These are phyloP conservation scores for Fusarium sp. DNA, from an alignment of 2,329 filamentous ascomycete species.

Conservation along the genomic window DNA sequence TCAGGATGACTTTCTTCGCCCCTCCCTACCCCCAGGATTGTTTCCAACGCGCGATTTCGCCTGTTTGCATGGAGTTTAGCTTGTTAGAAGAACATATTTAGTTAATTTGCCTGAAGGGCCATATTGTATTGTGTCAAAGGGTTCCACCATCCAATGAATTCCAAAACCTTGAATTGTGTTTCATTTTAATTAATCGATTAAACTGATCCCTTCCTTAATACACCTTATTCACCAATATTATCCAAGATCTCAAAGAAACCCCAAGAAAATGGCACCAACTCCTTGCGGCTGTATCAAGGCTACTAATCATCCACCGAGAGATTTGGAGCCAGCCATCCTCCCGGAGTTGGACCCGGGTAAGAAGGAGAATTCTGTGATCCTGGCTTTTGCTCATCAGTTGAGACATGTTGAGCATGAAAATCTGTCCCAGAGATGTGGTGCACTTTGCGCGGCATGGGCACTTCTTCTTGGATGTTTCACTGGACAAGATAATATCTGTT, in stretches of 20 bases:
- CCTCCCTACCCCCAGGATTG: no score
- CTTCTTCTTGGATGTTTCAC: slow-evolving; percentile 40
- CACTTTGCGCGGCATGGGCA: slow-evolving; percentile 30
- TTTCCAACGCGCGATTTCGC: no score
- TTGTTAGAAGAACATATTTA: no score
- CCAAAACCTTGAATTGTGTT: no score
- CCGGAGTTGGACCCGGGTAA: slow-evolving; percentile 38
- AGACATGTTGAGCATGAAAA: not conserved
- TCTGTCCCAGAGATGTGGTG: slow-evolving; percentile 11
- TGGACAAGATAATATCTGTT: slow-evolving; percentile 38
- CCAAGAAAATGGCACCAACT: slow-evolving; percentile 15
- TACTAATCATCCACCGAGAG: slow-evolving; percentile 3
- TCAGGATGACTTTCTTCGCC: no score
- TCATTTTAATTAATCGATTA: no score
- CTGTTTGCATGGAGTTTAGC: no score
- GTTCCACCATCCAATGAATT: no score
- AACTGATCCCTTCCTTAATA: no score
- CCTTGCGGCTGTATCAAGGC: slow-evolving; percentile 17
- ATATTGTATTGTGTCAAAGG: no score
- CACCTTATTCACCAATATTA: no score
- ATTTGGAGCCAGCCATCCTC: slow-evolving; percentile 38
- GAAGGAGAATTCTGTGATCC: slow-evolving; percentile 3
- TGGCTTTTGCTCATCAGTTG: slow-evolving; percentile 4
- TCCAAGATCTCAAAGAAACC: not conserved
- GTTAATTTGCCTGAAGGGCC: no score